Evolutionary conservation across 139 green algal species (phyloP), one percentile per base, ranked within the genome.

Genomic region (Closterium sp.): DNA sequence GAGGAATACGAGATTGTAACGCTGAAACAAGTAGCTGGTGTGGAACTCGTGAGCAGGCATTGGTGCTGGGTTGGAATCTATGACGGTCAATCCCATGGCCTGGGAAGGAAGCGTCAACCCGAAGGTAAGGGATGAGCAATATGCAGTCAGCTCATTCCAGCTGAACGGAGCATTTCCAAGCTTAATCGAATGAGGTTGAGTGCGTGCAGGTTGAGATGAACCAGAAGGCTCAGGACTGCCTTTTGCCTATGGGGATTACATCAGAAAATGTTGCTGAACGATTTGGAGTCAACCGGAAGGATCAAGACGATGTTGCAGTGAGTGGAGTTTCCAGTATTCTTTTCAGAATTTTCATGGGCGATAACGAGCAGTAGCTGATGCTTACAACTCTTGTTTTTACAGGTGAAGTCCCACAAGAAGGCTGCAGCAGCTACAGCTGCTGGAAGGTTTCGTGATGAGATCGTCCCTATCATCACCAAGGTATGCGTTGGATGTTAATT

Each of bases 211-310:
- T 95, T 13, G 94, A 95, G 94, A 91, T 92, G 38, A 96, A 91
- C 93, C 86, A 94, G 42, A 94, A 97, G 92, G 98, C 98, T 31
- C 93, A 97, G 90, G 95, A 96, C 92, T 99, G 98, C 96, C 95
- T 99, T 88, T 94, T 99, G 90, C 98, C 98, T 32, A 99, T 99
- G 98, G 98, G 98, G n/a, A 94, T 99, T 50, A 99, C 98, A 32
- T 98, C 96, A 29, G 98, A 99, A 96, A 99, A 99, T 91, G 98
- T 99, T 91, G 97, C 98, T 0, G 97, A 96, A 17, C 96, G 97
- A 88, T 99, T 97, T 91, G 96, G 96, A 89, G 94, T 99, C 73
- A 90, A 94, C 24, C 95, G 95, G 29, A 92, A 95, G 86, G 85
- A 86, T 62, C 97, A 99, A 96, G 98, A 99, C 94, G 92, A 94